phyloP scores from a whole-genome alignment of 306 rosid species.

The Albizia julibrissin region DNA sequence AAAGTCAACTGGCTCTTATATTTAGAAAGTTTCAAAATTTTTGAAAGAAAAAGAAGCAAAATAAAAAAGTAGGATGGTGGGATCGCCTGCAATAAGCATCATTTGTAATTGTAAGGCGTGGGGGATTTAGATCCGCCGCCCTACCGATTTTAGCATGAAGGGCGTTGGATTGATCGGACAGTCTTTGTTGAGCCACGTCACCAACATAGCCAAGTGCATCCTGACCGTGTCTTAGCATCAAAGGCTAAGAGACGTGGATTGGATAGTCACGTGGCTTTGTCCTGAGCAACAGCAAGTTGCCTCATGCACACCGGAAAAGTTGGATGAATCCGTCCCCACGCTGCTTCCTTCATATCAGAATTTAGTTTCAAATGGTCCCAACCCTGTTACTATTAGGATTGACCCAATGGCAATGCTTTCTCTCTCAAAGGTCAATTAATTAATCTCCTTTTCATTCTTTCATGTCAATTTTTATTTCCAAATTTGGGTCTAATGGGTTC shows the following conservation, averaged over 20 bases:
- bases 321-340: background rate
- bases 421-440: background rate
- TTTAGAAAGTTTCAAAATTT: too few relatives aligned
- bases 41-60: background rate
- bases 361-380: background rate
- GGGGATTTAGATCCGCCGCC: background rate
- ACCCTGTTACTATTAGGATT: too few relatives aligned
- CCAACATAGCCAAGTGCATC: too few relatives aligned
- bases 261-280: background rate
- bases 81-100: background rate
- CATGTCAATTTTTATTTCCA: constrained; percentile 24
- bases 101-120: background rate
- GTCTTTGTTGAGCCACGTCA: background rate
- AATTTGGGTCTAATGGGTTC: background rate
- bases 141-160: background rate
- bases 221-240: too few relatives aligned
- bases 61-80: background rate
- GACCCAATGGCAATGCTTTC: background rate
- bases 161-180: background rate
- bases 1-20: too few relatives aligned
- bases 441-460: background rate
- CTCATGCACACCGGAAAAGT: background rate
- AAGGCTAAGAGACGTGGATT: too few relatives aligned
- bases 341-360: background rate
- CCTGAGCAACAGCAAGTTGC: background rate